Conservation (phyloP, 1,284 basidiomycete genomes). For the Cutaneotrichosporon sp. region DNA sequence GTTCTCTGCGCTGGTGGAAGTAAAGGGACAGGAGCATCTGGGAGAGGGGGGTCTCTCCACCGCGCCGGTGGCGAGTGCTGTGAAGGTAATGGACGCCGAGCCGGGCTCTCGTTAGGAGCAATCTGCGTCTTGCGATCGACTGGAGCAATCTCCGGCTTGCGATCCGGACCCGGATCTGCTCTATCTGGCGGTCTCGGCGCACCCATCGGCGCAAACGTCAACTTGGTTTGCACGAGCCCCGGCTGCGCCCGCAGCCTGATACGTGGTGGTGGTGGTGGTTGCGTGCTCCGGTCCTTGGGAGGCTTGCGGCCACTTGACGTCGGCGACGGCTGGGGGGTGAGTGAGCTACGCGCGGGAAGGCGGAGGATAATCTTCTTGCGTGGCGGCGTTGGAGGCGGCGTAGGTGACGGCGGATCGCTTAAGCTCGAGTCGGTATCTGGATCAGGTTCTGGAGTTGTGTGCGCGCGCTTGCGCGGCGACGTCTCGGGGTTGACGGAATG, state of each 20-base stretch:
- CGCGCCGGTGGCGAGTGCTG: too few relatives aligned
- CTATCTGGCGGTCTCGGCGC: not conserved
- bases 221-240: constrained; percentile 7
- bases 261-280: not conserved
- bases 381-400: not conserved
- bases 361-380: constrained; percentile 10
- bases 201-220: constrained; percentile 1
- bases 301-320: not conserved
- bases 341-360: not conserved
- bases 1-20: not conserved
- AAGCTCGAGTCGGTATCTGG: constrained; percentile 5
- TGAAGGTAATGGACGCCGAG: too few relatives aligned
- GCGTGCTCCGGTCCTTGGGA: not conserved
- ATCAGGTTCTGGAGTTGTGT: not conserved
- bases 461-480: not conserved
- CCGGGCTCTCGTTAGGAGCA: too few relatives aligned
- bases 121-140: not conserved
- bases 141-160: not conserved
- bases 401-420: not conserved
- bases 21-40: not conserved
- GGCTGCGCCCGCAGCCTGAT: not conserved
- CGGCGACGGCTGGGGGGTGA: not conserved
- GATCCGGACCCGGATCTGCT: not conserved
- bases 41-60: not conserved
- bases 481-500: not conserved